These are phyloP conservation scores for Trypanosoma congolense DNA, from an alignment of 208 protist genomes.

Conservation along the genomic window DNA sequence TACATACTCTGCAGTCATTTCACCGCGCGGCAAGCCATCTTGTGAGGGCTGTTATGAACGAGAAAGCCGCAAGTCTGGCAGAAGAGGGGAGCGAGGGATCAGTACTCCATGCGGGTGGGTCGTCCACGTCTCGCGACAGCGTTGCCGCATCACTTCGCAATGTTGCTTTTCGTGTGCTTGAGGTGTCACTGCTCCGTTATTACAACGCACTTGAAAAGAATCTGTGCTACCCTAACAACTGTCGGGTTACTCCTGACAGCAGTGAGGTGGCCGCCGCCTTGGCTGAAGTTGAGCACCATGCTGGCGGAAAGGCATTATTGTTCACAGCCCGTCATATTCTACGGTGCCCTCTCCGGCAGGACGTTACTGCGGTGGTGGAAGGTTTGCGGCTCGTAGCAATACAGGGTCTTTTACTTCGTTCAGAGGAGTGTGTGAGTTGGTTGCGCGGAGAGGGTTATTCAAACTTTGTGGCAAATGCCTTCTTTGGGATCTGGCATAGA, in stretches of 20 bases:
- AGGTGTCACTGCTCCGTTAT: conserved; percentile 54
- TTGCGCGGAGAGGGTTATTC: conserved; percentile 1
- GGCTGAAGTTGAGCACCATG: conserved; percentile 19
- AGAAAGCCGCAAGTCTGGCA: conserved; percentile 55
- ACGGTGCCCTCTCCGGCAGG: conserved; percentile 33
- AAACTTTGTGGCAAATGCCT: conserved; percentile 22
- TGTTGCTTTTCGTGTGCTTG: conserved; percentile 67
- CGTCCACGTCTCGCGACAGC: conserved; percentile 9
- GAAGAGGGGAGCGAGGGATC: conserved; percentile 67
- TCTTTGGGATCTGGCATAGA: conserved; percentile 44
- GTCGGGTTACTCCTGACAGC: background rate
- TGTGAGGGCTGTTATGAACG: conserved; percentile 71
- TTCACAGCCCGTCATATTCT: conserved; percentile 57
- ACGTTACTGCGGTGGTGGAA: conserved; percentile 49
- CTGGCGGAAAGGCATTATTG: conserved; percentile 20
- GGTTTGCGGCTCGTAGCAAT: conserved; percentile 60
- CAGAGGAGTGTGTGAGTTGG: conserved; percentile 15
- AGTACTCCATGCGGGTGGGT: conserved; percentile 47
- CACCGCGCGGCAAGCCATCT: conserved; percentile 52
- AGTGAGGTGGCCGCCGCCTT: conserved; percentile 2
- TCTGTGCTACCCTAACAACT: conserved; percentile 1
- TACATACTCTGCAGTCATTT: conserved; percentile 39
- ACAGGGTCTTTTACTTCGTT: conserved; percentile 36
- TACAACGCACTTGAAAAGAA: conserved; percentile 32
- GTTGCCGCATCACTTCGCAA: conserved; percentile 47